phyloP scores from a whole-genome alignment of 768 basidiomycete species.

The Pulveroboletus sp. region DNA sequence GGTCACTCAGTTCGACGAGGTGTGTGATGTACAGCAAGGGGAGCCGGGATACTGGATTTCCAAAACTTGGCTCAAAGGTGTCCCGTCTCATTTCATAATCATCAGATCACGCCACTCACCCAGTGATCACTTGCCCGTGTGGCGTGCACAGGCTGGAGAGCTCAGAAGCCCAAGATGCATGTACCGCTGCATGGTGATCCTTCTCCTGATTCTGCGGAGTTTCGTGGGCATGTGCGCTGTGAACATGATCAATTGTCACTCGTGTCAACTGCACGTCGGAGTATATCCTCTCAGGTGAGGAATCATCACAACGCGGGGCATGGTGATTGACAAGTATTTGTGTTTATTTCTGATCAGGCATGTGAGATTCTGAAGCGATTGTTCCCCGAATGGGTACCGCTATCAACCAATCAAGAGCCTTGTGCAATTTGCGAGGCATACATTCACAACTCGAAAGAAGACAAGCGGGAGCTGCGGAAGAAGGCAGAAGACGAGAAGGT shows the following conservation, averaged over 20 bases:
- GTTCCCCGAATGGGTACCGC: constrained; percentile 65
- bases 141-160: constrained; percentile 60
- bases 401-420: constrained; percentile 44
- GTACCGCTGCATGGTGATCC: constrained; percentile 53
- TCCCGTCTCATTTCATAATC: constrained; percentile 8
- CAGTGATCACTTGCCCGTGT: constrained; percentile 6
- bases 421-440: constrained; percentile 64
- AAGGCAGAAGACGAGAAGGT: constrained; percentile 81
- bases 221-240: constrained; percentile 58
- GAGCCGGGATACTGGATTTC: constrained; percentile 66
- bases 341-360: constrained; percentile 42
- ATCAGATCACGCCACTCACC: constrained; percentile 10
- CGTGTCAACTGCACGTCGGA: constrained; percentile 51
- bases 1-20: constrained; percentile 56
- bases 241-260: constrained; percentile 64
- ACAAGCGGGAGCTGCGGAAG: constrained; percentile 57
- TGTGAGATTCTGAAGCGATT: constrained; percentile 48
- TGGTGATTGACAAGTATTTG: constrained; percentile 14
- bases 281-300: constrained; percentile 57
- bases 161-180: constrained; percentile 76
- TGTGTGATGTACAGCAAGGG: constrained; percentile 42
- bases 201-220: constrained; percentile 58
- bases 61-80: constrained; percentile 75
- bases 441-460: constrained; percentile 53
- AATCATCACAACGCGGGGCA: constrained; percentile 10